Conservation (phyloP, 805 yeast genomes). For the Teunomyces kruisii region DNA sequence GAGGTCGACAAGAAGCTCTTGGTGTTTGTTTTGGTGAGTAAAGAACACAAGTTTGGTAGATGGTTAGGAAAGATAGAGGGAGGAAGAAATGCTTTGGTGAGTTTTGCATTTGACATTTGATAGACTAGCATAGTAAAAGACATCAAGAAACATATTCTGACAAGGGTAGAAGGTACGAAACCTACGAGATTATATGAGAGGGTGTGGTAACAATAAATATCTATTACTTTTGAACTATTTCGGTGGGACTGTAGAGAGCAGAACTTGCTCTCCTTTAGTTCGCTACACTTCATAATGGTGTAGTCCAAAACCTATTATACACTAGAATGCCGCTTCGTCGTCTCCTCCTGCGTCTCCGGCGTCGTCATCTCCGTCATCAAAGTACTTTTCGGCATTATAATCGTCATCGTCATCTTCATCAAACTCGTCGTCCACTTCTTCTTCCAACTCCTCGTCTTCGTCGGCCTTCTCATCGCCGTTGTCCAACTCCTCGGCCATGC, state of each 20-base stretch:
- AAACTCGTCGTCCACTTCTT: conserved; percentile 64
- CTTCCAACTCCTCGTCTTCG: conserved; percentile 46
- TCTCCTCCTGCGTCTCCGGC: conserved; percentile 62
- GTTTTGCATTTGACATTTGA: conserved; percentile 8
- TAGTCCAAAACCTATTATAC: not conserved
- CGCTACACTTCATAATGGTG: not conserved
- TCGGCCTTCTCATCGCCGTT: conserved; percentile 41
- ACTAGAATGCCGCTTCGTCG: conserved; percentile 67
- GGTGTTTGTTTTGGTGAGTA: conserved; percentile 63
- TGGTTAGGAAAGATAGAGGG: conserved; percentile 68
- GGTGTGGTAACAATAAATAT: not conserved
- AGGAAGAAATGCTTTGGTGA: conserved; percentile 66
- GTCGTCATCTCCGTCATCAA: conserved; percentile 70
- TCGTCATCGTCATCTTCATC: conserved; percentile 78
- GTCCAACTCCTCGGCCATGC: conserved; percentile 46
- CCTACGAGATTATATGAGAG: no score
- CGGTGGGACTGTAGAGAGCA: not conserved
- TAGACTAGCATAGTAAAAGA: not conserved
- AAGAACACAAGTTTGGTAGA: conserved; percentile 87
- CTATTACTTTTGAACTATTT: not conserved
- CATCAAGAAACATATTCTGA: not conserved
- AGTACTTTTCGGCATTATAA: conserved; percentile 77
- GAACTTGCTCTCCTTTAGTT: no score
- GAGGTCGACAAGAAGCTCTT: conserved; percentile 52
- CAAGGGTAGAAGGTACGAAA: no score